Conservation (phyloP, 495 filamentous ascomycete species). For the Penicillium manginii region DNA sequence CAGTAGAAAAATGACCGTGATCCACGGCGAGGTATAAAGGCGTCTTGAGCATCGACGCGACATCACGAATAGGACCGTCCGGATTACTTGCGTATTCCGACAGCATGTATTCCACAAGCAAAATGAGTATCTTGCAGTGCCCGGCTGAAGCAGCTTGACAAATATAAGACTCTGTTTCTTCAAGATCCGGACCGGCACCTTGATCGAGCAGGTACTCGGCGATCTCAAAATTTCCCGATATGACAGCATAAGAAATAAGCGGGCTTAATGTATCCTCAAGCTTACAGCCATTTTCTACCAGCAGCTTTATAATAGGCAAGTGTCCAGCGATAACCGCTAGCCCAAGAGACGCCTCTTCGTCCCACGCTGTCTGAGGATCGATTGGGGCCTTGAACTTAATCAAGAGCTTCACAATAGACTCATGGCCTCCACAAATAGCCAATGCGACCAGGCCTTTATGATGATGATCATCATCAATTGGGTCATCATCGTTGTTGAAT, state of each 20-base stretch:
- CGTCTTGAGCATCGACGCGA: no score
- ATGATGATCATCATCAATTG: background rate
- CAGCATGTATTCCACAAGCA: background rate
- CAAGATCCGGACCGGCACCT: background rate
- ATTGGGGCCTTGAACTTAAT: background rate
- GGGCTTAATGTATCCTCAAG: no score
- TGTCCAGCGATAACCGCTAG: background rate
- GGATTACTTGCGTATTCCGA: no score
- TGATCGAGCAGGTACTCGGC: background rate
- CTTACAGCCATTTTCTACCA: background rate
- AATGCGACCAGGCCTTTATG: background rate
- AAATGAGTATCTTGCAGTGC: background rate
- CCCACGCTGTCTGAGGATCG: background rate
- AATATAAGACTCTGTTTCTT: no score
- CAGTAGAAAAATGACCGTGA: background rate
- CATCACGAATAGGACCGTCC: no score
- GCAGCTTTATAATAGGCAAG: background rate
- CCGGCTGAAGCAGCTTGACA: background rate
- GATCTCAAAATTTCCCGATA: background rate
- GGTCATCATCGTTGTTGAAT: background rate
- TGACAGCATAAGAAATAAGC: background rate
- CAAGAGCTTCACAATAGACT: slow-evolving; percentile 2
- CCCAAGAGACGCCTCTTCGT: background rate
- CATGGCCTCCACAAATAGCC: background rate
- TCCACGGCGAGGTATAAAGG: background rate